These are phyloP conservation scores for Cryptomeria japonica DNA, from an alignment of 75 land plant genomes.

Conservation along the genomic window DNA sequence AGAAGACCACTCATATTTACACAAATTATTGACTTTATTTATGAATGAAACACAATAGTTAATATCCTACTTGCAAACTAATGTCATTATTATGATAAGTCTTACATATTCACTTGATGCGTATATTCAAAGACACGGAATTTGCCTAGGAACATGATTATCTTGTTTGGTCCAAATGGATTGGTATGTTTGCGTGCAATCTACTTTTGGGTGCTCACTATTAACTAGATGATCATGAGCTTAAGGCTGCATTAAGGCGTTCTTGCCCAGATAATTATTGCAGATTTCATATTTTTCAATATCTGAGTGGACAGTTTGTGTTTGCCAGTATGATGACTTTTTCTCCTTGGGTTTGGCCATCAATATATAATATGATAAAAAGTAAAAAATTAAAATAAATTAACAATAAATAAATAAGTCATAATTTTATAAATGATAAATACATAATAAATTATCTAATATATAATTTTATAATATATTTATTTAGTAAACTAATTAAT, in stretches of 20 bases:
- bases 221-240: background rate
- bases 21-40: background rate
- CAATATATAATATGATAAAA: too few species aligned
- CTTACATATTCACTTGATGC: background rate
- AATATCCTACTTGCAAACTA: background rate
- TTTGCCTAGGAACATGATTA: background rate
- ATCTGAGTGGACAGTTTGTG: too few species aligned
- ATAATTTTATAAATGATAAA: too few species aligned
- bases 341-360: too few species aligned
- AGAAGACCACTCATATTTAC: background rate
- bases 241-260: background rate
- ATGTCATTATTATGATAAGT: background rate
- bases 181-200: background rate
- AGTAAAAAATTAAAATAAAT: too few species aligned
- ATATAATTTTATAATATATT: too few species aligned
- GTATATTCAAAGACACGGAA: background rate
- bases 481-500: too few species aligned
- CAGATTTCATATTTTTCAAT: background rate
- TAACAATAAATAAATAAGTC: too few species aligned
- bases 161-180: background rate
- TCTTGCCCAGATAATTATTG: background rate
- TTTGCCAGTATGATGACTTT: too few species aligned
- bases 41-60: background rate
- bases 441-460: too few species aligned
- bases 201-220: background rate